Conservation (phyloP, 2,329 filamentous ascomycete genomes). For the Colletotrichum camelliae region DNA sequence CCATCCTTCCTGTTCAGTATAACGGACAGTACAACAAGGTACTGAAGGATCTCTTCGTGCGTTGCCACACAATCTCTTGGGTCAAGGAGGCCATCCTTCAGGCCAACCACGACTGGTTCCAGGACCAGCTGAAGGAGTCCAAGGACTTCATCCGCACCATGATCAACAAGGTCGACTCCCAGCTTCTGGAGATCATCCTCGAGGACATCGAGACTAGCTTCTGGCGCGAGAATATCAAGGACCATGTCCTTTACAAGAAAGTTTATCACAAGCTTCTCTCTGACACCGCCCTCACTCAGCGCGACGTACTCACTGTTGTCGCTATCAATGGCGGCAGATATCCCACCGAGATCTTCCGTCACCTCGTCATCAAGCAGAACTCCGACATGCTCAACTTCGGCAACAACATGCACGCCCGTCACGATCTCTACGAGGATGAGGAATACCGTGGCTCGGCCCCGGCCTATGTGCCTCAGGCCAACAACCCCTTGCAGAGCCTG, state of each 20-base stretch:
- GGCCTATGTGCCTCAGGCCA: background rate
- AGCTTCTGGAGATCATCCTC: constrained; percentile 22
- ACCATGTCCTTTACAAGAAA: background rate
- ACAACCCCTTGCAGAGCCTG: background rate
- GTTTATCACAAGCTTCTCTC: background rate
- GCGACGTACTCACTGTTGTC: constrained; percentile 16
- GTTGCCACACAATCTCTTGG: constrained; percentile 11
- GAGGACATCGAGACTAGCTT: constrained; percentile 16
- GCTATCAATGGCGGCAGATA: constrained; percentile 16
- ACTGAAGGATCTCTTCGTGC: constrained; percentile 10
- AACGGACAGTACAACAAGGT: constrained; percentile 18
- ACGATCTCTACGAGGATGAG: constrained; percentile 5
- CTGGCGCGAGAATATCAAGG: background rate
- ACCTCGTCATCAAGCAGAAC: constrained; percentile 15
- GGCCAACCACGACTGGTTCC: constrained; percentile 19
- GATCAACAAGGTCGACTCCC: background rate
- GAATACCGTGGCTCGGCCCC: background rate
- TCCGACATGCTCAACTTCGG: constrained; percentile 5
- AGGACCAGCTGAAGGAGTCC: background rate
- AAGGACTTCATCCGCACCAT: background rate
- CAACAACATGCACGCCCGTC: background rate
- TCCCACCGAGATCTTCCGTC: constrained; percentile 4
- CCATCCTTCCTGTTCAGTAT: constrained; percentile 19
- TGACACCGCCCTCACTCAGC: background rate
- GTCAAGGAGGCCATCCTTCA: constrained; percentile 4